A percentile compares a stretch with the other conserved stretches of the same genome.
These are phyloP conservation scores for Colletotrichum sidae DNA, from an alignment of 2,329 filamentous ascomycete species.

Conservation along the genomic window DNA sequence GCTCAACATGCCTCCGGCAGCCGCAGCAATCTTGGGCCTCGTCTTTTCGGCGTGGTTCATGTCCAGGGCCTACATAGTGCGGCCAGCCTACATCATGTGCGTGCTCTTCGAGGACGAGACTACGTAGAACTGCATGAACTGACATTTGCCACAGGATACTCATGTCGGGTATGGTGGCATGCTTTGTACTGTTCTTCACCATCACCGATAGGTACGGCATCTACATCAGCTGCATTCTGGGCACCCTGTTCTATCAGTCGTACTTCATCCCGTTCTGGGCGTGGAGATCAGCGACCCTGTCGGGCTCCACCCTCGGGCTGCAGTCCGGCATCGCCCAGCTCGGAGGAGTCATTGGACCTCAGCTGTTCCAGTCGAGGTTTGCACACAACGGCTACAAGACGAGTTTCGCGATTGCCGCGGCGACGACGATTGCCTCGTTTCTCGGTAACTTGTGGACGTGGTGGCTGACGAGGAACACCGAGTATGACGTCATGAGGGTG, in stretches of 20 bases:
- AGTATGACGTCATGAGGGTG: slow-evolving; percentile 42
- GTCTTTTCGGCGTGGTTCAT: slow-evolving; percentile 53
- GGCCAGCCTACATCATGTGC: slow-evolving; percentile 52
- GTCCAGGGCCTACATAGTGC: slow-evolving; percentile 50
- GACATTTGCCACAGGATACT: slow-evolving; percentile 42
- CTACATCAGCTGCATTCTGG: slow-evolving; percentile 57
- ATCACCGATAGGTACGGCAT: slow-evolving; percentile 51
- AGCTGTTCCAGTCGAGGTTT: slow-evolving; percentile 55
- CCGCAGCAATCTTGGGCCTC: slow-evolving; percentile 51
- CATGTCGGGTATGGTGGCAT: slow-evolving; percentile 53
- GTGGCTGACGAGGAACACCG: slow-evolving; percentile 42
- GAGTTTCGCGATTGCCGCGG: slow-evolving; percentile 42
- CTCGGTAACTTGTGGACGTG: slow-evolving; percentile 42
- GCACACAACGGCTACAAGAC: slow-evolving; percentile 49
- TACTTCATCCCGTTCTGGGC: slow-evolving; percentile 61
- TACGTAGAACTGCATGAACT: neutral
- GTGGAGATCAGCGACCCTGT: slow-evolving; percentile 55
- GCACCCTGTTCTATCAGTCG: slow-evolving; percentile 54
- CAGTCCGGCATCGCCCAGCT: slow-evolving; percentile 57
- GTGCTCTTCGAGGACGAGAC: neutral
- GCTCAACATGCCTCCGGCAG: slow-evolving; percentile 58
- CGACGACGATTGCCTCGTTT: slow-evolving; percentile 40
- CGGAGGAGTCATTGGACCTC: slow-evolving; percentile 57
- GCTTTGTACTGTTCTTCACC: slow-evolving; percentile 56
- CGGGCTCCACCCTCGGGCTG: slow-evolving; percentile 54